Evolutionary conservation across 306 rosid species (phyloP), one percentile per base, ranked within the genome.

Genomic region (Quercus glauca): DNA sequence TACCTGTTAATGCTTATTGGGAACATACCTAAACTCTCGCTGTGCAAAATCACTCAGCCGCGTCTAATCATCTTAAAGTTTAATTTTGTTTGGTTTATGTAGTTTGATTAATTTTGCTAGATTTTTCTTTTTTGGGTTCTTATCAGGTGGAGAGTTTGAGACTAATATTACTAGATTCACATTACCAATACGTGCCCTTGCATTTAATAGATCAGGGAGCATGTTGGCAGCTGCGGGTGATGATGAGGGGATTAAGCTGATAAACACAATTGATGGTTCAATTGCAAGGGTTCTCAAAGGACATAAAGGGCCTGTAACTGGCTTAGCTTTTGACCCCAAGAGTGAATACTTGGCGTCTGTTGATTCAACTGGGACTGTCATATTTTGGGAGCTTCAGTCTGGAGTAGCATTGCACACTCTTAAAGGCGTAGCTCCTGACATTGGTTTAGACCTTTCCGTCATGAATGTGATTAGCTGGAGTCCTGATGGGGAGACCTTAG

Each of bases 211-310:
- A 78, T 91, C 97, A 15, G 98, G 98, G 64, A 93, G 98, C 60
- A 84, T 91, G 83, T 84, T 95, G 78, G 98, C 97, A 11, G 98
- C 99, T 0, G 98, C 98, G 49, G 99, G 99, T 43, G 99, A 95
- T 72, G 99, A 95, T 59, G 98, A 93, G 61, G 97, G 99, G 25
- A 90, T 95, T 83, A 95, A 95, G 72, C 99, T 95, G 58, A 88
- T 95, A 37, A 95, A 91, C 71, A 95, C 99, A 28, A 80, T 93
- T 49, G 98, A 95, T 78, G 97, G 99, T 33, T 90, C 99, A 28
- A 92, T 95, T 73, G 93, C 99, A 0, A 89, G 97, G 82, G 99
- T 95, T 87, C 87, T 95, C 35, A 95, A 95, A 83, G 98, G 96
- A 17, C 98, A 95, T 55, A 93, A 82, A 85, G 99, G 96, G 28